These are phyloP conservation scores for Calonectria fujianensis DNA, from an alignment of 2,329 filamentous ascomycete genomes.

Conservation along the genomic window DNA sequence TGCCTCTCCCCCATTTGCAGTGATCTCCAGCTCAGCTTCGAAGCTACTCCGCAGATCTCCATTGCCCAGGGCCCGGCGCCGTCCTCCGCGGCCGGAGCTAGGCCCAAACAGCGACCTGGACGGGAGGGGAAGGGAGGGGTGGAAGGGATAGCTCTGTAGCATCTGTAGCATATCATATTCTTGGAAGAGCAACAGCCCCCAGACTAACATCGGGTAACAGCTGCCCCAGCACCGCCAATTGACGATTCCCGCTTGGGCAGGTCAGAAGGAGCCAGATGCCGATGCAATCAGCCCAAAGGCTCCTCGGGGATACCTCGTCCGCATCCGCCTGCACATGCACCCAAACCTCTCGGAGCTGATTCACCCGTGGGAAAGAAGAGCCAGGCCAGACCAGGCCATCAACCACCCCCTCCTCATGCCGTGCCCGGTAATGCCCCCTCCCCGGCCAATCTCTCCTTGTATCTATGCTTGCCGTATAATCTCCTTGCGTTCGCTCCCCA, in stretches of 20 bases:
- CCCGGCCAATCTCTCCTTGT: conserved; percentile 10
- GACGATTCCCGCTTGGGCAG: conserved; percentile 9
- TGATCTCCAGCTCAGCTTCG: neutral
- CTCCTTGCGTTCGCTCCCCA: conserved; percentile 3
- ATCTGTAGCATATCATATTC: conserved; percentile 19
- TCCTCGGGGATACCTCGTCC: conserved; percentile 1
- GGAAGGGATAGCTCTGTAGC: neutral
- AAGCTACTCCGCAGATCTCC: conserved; percentile 10
- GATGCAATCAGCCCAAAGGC: conserved; percentile 6
- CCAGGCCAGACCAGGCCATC: neutral
- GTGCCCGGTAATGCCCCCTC: neutral
- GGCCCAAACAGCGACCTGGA: neutral
- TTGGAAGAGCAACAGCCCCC: neutral
- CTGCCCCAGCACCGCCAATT: neutral
- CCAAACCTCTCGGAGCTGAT: neutral
- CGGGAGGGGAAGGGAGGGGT: neutral
- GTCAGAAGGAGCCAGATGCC: conserved; percentile 3
- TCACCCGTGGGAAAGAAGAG: neutral
- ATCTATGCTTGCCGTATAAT: neutral
- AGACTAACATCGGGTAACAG: conserved; percentile 21
- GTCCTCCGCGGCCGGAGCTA: neutral
- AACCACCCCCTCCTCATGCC: neutral
- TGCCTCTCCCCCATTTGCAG: neutral
- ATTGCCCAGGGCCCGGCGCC: neutral
- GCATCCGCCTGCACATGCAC: conserved; percentile 1